Evolutionary conservation across 345 rosid species (phyloP).

Genomic region (Rhizophora apiculata): DNA sequence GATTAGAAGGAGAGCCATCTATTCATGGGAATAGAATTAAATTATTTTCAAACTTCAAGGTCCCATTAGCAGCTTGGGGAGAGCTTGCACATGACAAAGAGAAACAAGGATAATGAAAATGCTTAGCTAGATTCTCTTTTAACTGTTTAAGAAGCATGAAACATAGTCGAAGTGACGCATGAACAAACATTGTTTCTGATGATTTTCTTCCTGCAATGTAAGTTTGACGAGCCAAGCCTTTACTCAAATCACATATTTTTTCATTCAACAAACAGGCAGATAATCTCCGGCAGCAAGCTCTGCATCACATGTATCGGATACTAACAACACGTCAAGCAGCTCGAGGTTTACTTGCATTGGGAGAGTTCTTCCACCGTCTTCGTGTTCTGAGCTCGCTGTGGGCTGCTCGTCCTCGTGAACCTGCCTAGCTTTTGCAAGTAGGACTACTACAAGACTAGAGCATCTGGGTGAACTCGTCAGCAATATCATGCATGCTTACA

Average conservation of each 20-base stretch:
- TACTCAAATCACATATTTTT: background rate
- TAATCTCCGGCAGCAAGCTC: conserved; percentile 54
- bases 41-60: background rate
- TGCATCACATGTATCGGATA: conserved; percentile 44
- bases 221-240: background rate
- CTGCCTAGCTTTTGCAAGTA: conserved; percentile 17
- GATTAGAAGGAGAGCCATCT: background rate
- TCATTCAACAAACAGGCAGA: conserved; percentile 59
- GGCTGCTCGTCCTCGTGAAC: conserved; percentile 46
- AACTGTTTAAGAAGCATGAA: too few species aligned
- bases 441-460: conserved; percentile 2
- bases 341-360: conserved; percentile 36
- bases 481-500: background rate
- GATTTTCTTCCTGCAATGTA: background rate
- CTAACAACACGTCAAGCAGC: conserved; percentile 43
- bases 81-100: too few species aligned
- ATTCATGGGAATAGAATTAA: background rate
- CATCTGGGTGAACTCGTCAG: conserved; percentile 10
- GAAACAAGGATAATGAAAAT: too few species aligned
- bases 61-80: too few species aligned
- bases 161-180: too few species aligned
- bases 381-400: conserved; percentile 44
- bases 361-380: conserved; percentile 46
- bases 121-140: too few species aligned
- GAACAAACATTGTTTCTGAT: background rate